A percentile compares a stretch with the other conserved stretches of the same genome.
These are phyloP conservation scores for Pseudozyma sp. DNA, from an alignment of 1,284 basidiomycete species.

Conservation along the genomic window DNA sequence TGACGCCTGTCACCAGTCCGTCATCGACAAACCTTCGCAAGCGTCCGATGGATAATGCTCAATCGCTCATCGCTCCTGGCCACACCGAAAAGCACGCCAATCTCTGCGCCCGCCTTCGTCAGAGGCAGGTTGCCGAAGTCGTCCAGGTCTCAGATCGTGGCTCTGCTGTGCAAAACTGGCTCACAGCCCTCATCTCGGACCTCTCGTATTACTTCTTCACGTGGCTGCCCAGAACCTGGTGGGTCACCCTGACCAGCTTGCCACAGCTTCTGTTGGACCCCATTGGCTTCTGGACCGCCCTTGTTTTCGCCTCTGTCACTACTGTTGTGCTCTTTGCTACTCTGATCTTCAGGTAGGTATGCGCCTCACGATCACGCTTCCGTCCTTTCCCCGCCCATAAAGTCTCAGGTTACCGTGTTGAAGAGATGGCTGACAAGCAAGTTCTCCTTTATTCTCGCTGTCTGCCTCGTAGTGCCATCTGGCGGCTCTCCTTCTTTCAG, in stretches of 20 bases:
- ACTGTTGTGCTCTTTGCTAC: slow-evolving; percentile 23
- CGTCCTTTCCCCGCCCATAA: background rate
- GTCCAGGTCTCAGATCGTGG: slow-evolving; percentile 20
- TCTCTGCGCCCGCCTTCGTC: slow-evolving; percentile 29
- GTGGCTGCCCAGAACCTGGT: slow-evolving; percentile 41
- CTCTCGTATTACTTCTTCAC: slow-evolving; percentile 25
- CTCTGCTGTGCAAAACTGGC: slow-evolving; percentile 26
- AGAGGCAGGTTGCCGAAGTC: slow-evolving; percentile 27
- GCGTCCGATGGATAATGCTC: slow-evolving; percentile 12
- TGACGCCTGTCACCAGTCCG: slow-evolving; percentile 6
- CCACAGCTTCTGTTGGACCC: slow-evolving; percentile 36
- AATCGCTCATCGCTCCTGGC: slow-evolving; percentile 16
- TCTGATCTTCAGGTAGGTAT: slow-evolving; percentile 30
- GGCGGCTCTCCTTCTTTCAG: slow-evolving; percentile 37
- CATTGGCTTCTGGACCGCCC: slow-evolving; percentile 14
- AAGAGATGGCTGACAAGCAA: background rate
- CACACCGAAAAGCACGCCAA: slow-evolving; percentile 26
- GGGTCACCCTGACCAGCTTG: slow-evolving; percentile 31
- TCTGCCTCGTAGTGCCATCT: slow-evolving; percentile 19
- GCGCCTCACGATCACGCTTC: background rate
- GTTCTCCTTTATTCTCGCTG: background rate
- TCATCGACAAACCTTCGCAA: slow-evolving; percentile 26
- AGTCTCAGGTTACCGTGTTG: no score
- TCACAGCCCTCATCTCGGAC: slow-evolving; percentile 15
- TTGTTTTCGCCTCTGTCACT: slow-evolving; percentile 23